phyloP scores from a whole-genome alignment of 148 eudicot genomes.

The Drosera capensis region DNA sequence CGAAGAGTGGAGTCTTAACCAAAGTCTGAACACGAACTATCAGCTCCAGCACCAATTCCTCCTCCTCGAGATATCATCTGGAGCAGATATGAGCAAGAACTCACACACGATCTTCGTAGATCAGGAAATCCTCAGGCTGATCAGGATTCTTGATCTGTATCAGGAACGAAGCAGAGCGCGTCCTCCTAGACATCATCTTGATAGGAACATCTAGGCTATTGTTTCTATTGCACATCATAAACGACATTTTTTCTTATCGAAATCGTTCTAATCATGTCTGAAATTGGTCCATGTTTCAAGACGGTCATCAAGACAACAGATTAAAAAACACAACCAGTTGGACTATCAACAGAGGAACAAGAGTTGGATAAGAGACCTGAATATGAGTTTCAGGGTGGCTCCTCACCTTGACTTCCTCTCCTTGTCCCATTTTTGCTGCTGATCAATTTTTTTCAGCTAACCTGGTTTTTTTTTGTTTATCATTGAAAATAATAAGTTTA shows the following conservation, averaged over 20 bases:
- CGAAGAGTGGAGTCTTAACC: conserved; percentile 34
- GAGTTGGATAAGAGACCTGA: conserved; percentile 14
- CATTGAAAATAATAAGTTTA: too few species aligned
- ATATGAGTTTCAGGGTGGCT: conserved; percentile 17
- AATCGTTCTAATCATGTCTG: too few species aligned
- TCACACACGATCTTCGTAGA: conserved; percentile 89
- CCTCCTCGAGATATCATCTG: conserved; percentile 44
- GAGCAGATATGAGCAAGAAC: conserved; percentile 50
- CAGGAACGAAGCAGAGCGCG: conserved; percentile 48
- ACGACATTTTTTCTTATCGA: too few species aligned
- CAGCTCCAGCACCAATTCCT: conserved; percentile 60
- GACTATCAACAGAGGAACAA: not conserved
- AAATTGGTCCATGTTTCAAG: too few species aligned
- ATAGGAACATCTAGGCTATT: too few species aligned
- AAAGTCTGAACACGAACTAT: conserved; percentile 43
- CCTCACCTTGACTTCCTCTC: conserved; percentile 30
- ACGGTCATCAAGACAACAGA: too few species aligned
- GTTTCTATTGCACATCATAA: too few species aligned
- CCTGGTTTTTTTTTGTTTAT: too few species aligned
- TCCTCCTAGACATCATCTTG: too few species aligned
- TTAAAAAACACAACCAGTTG: too few species aligned
- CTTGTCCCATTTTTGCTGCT: conserved; percentile 70
- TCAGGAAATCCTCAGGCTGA: conserved; percentile 32
- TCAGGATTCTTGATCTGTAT: conserved; percentile 67
- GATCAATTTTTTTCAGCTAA: too few species aligned